Evolutionary conservation across 2,329 filamentous ascomycete genomes (phyloP).

Genomic region (Xylariaceae sp.): DNA sequence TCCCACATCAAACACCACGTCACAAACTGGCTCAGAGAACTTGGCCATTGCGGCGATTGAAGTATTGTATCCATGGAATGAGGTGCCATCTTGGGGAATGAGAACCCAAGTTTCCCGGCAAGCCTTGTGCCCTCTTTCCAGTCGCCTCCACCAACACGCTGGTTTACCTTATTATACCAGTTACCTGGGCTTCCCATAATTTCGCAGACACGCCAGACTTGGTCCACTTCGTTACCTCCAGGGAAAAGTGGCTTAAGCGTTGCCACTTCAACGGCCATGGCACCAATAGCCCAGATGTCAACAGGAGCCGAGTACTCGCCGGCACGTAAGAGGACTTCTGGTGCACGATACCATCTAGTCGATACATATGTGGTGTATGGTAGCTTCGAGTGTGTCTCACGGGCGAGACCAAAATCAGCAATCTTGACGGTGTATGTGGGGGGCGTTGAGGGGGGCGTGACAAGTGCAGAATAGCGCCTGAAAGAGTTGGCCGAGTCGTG

Average conservation of each 20-base stretch:
- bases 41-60: conserved; percentile 86
- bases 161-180: conserved; percentile 92
- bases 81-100: conserved; percentile 98
- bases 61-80: conserved; percentile 95
- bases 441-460: conserved; percentile 92
- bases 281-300: conserved; percentile 97
- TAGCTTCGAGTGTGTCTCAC: conserved; percentile 93
- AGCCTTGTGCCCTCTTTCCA: conserved; percentile 94
- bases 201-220: conserved; percentile 98
- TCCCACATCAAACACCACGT: conserved; percentile 99
- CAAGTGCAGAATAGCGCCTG: conserved; percentile 85
- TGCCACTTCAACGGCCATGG: conserved; percentile 97
- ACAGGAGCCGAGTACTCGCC: conserved; percentile 97
- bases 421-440: conserved; percentile 96
- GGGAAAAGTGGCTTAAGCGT: conserved; percentile 96
- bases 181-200: conserved; percentile 99
- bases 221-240: conserved; percentile 96
- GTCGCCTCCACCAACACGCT: conserved; percentile 87
- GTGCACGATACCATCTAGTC: conserved; percentile 95
- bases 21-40: conserved; percentile 84
- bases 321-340: conserved; percentile 87
- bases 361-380: conserved; percentile 99
- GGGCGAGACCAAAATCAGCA: conserved; percentile 94
- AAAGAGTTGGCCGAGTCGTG: conserved; percentile 83
- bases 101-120: conserved; percentile 95